These are phyloP conservation scores for Mortierella sp. DNA, from an alignment of 371 early-diverging fungal genomes.

Conservation along the genomic window DNA sequence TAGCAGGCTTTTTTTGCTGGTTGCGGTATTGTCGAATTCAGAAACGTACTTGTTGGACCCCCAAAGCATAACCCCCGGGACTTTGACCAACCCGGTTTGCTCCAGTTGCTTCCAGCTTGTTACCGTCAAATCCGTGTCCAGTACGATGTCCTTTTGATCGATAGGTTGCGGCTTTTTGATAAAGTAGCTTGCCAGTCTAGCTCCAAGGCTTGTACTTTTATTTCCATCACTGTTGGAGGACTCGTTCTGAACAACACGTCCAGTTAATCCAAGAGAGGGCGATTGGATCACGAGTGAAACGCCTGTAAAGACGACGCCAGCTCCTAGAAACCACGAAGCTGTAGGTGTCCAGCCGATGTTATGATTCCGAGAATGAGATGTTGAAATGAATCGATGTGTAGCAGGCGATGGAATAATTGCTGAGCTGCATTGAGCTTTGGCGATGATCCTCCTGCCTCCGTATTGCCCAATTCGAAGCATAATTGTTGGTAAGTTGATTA, in stretches of 20 bases:
- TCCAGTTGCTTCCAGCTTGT: slow-evolving; percentile 60
- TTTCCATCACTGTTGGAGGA: neutral
- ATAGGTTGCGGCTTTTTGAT: slow-evolving; percentile 23
- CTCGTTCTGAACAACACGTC: slow-evolving; percentile 27
- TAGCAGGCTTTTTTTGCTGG: neutral
- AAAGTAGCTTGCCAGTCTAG: slow-evolving; percentile 17
- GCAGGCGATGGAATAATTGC: neutral
- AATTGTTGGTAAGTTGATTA: neutral
- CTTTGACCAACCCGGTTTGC: slow-evolving; percentile 39
- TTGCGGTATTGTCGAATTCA: neutral
- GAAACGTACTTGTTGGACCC: slow-evolving; percentile 55
- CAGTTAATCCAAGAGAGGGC: slow-evolving; percentile 23
- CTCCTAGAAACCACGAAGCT: slow-evolving; percentile 31
- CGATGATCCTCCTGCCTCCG: slow-evolving; percentile 10
- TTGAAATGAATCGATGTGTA: slow-evolving; percentile 16
- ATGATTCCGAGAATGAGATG: slow-evolving; percentile 4
- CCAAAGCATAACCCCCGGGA: slow-evolving; percentile 57
- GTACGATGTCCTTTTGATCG: slow-evolving; percentile 38
- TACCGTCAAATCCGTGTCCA: slow-evolving; percentile 48
- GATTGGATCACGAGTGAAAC: slow-evolving; percentile 38
- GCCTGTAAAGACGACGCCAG: slow-evolving; percentile 44
- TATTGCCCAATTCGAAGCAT: slow-evolving; percentile 51
- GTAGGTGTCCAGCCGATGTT: slow-evolving; percentile 10
- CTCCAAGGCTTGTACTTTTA: slow-evolving; percentile 12
- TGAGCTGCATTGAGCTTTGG: neutral